Base-by-base conservation (phyloP, 345 rosid species). In the Citrus hindsii region DNA sequence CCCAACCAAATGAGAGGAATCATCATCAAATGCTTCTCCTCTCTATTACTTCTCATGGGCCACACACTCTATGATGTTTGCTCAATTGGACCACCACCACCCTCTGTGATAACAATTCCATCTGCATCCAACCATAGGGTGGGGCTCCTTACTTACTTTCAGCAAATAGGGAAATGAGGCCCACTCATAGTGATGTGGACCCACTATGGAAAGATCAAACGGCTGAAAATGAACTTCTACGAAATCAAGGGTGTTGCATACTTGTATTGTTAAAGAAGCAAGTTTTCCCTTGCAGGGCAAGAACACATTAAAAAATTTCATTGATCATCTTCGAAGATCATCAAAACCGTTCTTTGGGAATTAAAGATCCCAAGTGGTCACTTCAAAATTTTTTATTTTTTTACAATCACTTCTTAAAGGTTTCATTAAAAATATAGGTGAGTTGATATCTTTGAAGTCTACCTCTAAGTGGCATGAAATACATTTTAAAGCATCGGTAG, bases 51-150 rank as follows among this genome's bases (percentile, higher is more conserved):
- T 10, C 66, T 73, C 18, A 59, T 61, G 82, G 84, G 28, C 79
- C 83, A 73, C 51, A 58, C 71, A 18, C 35, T 27, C 18, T 25
- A 12, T 60, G 32, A 24, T 60, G 27, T 60, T 69, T 66, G 73
- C 80, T 71, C 30, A 40, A 27, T 51, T 76, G 85, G 85, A 83
- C 84, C 85, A 72, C 82, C 27, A 83, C 84, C 85, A 72, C 82
- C 27, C 70, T 30, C 33, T 51, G 4, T 32, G 27, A 55, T 69
- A 14, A 30, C 76, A 77, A 73, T 75, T 73, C 61, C 64, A 59
- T 66, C 32, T 46, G 19, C 65, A 78, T 35, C 78, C 73, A 32
- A 64, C 78, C 76, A 55, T 67, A n/a, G 76, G 81, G 77, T 69
- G 76, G 74, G 21, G 14, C 33, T 55, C 30, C 68, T 65, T 38